Percentiles rank a stretch among this genome's conserved stretches.
Conservation (phyloP, 345 rosid genomes). For the Gossypioides kirkii region DNA sequence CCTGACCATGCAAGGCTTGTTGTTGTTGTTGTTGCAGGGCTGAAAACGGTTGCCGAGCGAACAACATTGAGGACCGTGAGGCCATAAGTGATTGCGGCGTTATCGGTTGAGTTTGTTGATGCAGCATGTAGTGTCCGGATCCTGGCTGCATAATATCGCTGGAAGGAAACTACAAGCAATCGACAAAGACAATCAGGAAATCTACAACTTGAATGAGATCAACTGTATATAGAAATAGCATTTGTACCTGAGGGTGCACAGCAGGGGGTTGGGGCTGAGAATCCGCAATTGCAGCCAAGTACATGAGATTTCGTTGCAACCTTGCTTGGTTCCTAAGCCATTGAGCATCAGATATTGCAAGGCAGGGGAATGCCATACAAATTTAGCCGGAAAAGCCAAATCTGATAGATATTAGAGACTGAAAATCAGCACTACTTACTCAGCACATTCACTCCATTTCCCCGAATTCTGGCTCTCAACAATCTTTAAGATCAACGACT, state of each 20-base stretch:
- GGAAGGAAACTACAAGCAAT: constrained; percentile 51
- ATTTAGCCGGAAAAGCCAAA: not conserved
- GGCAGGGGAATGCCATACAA: not conserved
- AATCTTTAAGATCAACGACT: constrained; percentile 96
- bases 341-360: not conserved
- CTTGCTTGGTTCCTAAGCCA: constrained; percentile 78
- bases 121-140: constrained; percentile 66
- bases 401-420: not conserved
- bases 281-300: constrained; percentile 97
- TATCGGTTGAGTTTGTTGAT: constrained; percentile 87
- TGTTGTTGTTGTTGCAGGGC: constrained; percentile 78
- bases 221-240: not conserved
- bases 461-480: constrained; percentile 98
- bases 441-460: constrained; percentile 88
- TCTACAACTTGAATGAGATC: not conserved
- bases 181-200: constrained; percentile 2
- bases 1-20: constrained; percentile 76
- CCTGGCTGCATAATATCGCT: constrained; percentile 73
- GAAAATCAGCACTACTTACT: constrained; percentile 58
- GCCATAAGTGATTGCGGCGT: constrained; percentile 84
- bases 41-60: constrained; percentile 68
- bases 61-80: constrained; percentile 82
- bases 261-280: constrained; percentile 89
- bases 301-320: constrained; percentile 94
- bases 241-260: constrained; percentile 73